These are phyloP conservation scores for Protea cynaroides DNA, from an alignment of 164 flowering plant genomes.

Conservation along the genomic window DNA sequence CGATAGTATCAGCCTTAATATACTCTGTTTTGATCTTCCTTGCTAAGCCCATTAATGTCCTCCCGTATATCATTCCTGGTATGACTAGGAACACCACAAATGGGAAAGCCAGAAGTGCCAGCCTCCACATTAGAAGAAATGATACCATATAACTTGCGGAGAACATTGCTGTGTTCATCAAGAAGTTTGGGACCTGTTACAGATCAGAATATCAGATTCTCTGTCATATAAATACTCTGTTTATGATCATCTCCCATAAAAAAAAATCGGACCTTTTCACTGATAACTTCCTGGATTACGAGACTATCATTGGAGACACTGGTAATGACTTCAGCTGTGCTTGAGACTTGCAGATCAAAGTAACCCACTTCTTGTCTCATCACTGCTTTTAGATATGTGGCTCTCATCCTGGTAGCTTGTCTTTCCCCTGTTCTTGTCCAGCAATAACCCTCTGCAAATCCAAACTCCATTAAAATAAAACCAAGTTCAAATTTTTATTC, in stretches of 20 bases:
- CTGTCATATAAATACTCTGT: too few species aligned
- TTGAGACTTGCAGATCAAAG: conserved; percentile 69
- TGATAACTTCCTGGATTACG: conserved; percentile 70
- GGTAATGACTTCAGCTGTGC: conserved; percentile 64
- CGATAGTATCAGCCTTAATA: conserved; percentile 52
- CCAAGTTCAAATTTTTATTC: background rate
- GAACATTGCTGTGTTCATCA: conserved; percentile 60
- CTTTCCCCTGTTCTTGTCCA: conserved; percentile 89
- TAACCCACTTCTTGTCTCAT: conserved; percentile 80
- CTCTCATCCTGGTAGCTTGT: conserved; percentile 70
- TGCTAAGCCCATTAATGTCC: conserved; percentile 53
- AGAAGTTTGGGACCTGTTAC: conserved; percentile 63
- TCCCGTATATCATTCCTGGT: conserved; percentile 76
- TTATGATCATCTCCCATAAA: too few species aligned
- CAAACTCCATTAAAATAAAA: conserved; percentile 4
- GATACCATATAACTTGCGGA: conserved; percentile 52
- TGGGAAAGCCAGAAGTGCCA: conserved; percentile 69
- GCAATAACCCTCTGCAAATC: conserved; percentile 67
- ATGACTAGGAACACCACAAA: conserved; percentile 55
- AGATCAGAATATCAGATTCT: background rate
- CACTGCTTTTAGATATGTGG: conserved; percentile 67
- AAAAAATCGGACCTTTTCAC: conserved; percentile 58
- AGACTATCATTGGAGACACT: conserved; percentile 77
- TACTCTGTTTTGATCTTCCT: conserved; percentile 66
- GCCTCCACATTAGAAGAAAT: conserved; percentile 59